Evolutionary conservation across 495 filamentous ascomycete species (phyloP).

Genomic region (Neurospora discreta): DNA sequence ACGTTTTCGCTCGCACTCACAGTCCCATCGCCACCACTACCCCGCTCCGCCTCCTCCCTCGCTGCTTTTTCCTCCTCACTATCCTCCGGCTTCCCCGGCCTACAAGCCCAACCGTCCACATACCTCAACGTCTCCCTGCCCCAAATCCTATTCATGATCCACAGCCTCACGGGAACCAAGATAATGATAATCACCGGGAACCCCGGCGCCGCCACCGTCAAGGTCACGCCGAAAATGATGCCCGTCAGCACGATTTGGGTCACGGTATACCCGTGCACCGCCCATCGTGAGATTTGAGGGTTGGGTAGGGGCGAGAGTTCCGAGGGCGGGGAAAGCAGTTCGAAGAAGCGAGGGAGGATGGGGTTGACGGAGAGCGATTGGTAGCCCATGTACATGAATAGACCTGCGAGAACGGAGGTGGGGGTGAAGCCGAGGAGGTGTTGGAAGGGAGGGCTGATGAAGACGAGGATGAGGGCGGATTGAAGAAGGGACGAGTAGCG

Average conservation of each 20-base stretch:
- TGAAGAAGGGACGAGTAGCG: slow-evolving; percentile 57
- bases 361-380: slow-evolving; percentile 60
- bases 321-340: slow-evolving; percentile 51
- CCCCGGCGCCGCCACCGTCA: slow-evolving; percentile 51
- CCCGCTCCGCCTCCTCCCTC: background rate
- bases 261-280: slow-evolving; percentile 52
- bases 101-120: slow-evolving; percentile 65
- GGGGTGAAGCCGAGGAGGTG: slow-evolving; percentile 57
- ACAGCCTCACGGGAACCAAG: slow-evolving; percentile 50
- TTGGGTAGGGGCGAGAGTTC: slow-evolving; percentile 49
- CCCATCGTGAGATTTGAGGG: slow-evolving; percentile 21
- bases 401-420: slow-evolving; percentile 55
- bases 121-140: slow-evolving; percentile 47
- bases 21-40: background rate
- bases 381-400: slow-evolving; percentile 67
- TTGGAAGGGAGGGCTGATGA: slow-evolving; percentile 57
- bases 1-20: no score
- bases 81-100: slow-evolving; percentile 52
- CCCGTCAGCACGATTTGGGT: slow-evolving; percentile 50
- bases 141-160: slow-evolving; percentile 56
- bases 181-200: slow-evolving; percentile 60
- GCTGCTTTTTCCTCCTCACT: slow-evolving; percentile 24
- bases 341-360: slow-evolving; percentile 51
- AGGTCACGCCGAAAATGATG: slow-evolving; percentile 52
- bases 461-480: slow-evolving; percentile 48